These are phyloP conservation scores for Guyanaporus albipodus DNA, from an alignment of 768 basidiomycete genomes.

Conservation along the genomic window DNA sequence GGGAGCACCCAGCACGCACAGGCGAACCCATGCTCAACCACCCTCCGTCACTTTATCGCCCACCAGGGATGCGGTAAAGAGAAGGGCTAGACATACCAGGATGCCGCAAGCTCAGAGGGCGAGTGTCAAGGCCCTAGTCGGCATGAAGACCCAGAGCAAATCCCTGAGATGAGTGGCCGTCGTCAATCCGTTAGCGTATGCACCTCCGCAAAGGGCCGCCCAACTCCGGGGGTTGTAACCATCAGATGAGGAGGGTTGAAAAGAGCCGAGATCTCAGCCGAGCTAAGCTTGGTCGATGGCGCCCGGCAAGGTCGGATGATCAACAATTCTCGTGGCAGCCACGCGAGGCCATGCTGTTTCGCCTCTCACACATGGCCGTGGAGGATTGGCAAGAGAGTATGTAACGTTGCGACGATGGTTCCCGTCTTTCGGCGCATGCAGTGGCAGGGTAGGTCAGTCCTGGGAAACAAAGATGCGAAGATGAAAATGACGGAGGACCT, in stretches of 20 bases:
- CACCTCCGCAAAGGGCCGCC: background rate
- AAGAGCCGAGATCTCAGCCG: too few species aligned
- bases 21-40: too few species aligned
- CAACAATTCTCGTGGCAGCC: slow-evolving; percentile 15
- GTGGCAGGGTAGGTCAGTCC: background rate
- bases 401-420: background rate
- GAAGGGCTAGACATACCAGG: too few species aligned
- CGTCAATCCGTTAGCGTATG: slow-evolving; percentile 1
- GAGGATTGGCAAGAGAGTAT: background rate
- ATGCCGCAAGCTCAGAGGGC: too few species aligned
- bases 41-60: too few species aligned
- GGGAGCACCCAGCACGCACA: too few species aligned
- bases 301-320: too few species aligned
- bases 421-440: background rate
- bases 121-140: too few species aligned
- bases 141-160: slow-evolving; percentile 9
- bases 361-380: slow-evolving; percentile 6
- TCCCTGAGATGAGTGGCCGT: slow-evolving; percentile 9
- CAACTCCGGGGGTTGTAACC: slow-evolving; percentile 5
- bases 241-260: background rate
- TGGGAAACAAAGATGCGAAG: too few species aligned
- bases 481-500: background rate
- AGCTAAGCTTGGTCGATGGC: too few species aligned
- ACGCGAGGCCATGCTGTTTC: slow-evolving; percentile 19
- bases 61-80: too few species aligned